Percentiles rank a stretch among this genome's conserved stretches.
Evolutionary conservation across 73 alveolate genomes (phyloP).

Genomic region (Vitrella brassicaformis): DNA sequence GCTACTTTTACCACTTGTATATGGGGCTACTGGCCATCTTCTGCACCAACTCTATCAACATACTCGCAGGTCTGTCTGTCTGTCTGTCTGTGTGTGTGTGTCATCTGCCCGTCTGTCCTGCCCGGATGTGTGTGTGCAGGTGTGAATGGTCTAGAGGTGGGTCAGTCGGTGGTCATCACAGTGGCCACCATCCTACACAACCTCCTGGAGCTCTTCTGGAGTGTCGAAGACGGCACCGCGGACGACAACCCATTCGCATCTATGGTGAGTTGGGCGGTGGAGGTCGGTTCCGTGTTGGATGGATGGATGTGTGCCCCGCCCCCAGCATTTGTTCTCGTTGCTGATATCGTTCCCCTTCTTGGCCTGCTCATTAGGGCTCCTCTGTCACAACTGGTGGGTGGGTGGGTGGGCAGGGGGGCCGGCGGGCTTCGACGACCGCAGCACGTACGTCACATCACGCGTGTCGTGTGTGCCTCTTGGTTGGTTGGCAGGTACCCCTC

Average conservation of each 20-base stretch:
- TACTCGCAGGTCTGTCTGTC: slow-evolving; percentile 37
- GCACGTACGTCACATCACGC: too few relatives aligned
- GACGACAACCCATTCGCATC: slow-evolving; percentile 30
- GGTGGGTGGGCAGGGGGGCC: background rate
- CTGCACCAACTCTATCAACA: slow-evolving; percentile 87
- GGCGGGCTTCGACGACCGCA: too few relatives aligned
- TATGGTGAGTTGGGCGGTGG: slow-evolving; percentile 6
- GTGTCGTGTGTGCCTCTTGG: too few relatives aligned
- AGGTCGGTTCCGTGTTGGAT: slow-evolving; percentile 51
- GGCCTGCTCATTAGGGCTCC: background rate
- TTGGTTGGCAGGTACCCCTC: slow-evolving; percentile 78
- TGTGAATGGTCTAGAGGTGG: slow-evolving; percentile 91
- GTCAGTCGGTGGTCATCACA: slow-evolving; percentile 81
- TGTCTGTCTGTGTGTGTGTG: background rate
- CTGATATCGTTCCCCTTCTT: background rate
- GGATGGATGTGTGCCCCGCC: too few relatives aligned
- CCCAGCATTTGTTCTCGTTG: slow-evolving; percentile 53
- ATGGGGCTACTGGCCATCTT: slow-evolving; percentile 80
- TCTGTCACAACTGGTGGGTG: background rate
- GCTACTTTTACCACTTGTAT: slow-evolving; percentile 65
- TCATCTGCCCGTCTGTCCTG: background rate
- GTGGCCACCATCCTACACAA: slow-evolving; percentile 57
- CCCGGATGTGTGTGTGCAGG: slow-evolving; percentile 53
- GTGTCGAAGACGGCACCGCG: too few relatives aligned
- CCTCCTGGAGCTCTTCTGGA: too few relatives aligned